These are phyloP conservation scores for Mucor mucedo DNA, from an alignment of 371 early-diverging fungal species.

Conservation along the genomic window DNA sequence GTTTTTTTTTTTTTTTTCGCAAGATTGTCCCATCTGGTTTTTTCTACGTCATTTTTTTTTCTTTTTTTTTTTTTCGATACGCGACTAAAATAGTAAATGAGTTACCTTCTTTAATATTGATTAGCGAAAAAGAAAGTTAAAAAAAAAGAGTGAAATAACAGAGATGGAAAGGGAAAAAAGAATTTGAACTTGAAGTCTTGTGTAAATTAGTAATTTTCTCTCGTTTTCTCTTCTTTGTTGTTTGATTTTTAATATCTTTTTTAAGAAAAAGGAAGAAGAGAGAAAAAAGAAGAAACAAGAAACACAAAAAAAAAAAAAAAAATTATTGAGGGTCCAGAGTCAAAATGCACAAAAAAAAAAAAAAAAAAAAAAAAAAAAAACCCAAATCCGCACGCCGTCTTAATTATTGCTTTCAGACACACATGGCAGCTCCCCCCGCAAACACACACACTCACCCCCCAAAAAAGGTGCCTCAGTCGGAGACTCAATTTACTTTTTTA, in stretches of 20 bases:
- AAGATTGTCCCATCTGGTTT: neutral
- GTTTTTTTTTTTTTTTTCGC: neutral
- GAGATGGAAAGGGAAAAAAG: no score
- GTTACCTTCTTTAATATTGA: neutral
- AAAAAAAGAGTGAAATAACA: neutral
- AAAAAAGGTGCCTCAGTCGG: no score
- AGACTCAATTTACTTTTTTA: neutral
- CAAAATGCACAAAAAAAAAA: neutral
- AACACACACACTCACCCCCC: neutral
- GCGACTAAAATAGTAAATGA: neutral
- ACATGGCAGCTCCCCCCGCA: neutral
- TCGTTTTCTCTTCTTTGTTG: neutral
- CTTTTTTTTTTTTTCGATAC: conserved; percentile 9
- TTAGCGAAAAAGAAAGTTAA: neutral
- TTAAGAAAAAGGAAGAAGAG: neutral
- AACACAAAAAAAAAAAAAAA: neutral
- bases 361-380: conserved; percentile 4
- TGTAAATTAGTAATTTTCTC: no score
- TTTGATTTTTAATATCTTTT: neutral
- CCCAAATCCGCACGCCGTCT: neutral
- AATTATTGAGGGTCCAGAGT: neutral
- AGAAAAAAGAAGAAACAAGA: no score
- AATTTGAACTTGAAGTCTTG: no score
- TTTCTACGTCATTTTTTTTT: neutral
- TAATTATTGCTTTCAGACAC: neutral